Conservation (phyloP, 331 rosid species). For the Telfairia occidentalis region DNA sequence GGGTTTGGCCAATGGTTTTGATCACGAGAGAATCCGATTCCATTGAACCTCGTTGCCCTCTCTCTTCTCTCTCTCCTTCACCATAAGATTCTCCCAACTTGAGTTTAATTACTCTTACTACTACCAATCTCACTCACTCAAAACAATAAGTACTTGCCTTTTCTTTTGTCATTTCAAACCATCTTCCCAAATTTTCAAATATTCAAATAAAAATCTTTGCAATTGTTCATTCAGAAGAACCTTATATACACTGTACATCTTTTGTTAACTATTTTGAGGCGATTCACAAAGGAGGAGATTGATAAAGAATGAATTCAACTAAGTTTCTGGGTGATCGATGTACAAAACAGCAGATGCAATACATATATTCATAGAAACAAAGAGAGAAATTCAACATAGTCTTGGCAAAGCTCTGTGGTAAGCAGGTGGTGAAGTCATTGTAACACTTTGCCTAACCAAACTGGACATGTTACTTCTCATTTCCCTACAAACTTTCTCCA, state of each 20-base stretch:
- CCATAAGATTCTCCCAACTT: not conserved
- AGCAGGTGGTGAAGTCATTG: not conserved
- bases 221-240: too few relatives aligned
- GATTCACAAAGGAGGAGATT: too few relatives aligned
- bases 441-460: constrained; percentile 9
- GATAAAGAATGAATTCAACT: too few relatives aligned
- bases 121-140: not conserved
- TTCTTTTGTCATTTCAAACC: not conserved
- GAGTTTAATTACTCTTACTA: not conserved
- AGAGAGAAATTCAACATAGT: not conserved
- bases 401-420: constrained; percentile 9
- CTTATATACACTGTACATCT: too few relatives aligned
- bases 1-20: not conserved
- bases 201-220: too few relatives aligned
- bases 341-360: not conserved
- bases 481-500: constrained; percentile 60
- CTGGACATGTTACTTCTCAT: constrained; percentile 21
- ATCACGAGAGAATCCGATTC: not conserved
- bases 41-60: not conserved
- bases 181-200: too few relatives aligned
- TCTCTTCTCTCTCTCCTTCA: not conserved
- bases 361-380: not conserved
- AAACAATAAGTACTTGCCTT: not conserved
- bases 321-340: not conserved
- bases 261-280: too few relatives aligned